Conservation (phyloP, 768 basidiomycete genomes). For the Boletus fagicola region DNA sequence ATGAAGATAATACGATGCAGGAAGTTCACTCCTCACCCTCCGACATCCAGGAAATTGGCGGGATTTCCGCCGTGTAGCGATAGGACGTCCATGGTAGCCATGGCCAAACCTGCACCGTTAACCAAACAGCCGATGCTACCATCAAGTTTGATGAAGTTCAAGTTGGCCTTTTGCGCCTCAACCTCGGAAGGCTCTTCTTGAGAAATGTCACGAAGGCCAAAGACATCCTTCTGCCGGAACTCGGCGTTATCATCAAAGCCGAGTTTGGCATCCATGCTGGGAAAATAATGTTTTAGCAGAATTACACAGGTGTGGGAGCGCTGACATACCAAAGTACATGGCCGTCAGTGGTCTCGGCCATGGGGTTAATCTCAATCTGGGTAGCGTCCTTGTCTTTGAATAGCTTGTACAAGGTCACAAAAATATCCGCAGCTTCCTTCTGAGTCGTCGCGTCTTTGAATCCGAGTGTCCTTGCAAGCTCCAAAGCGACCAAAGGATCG, state of each 20-base stretch:
- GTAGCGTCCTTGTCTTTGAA: constrained; percentile 99
- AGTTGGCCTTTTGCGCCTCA: constrained; percentile 91
- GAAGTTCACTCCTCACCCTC: constrained; percentile 57
- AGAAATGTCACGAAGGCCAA: constrained; percentile 82
- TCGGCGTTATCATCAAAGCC: constrained; percentile 99
- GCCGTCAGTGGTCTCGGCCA: constrained; percentile 90
- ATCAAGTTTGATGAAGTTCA: constrained; percentile 99
- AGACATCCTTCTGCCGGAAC: constrained; percentile 92
- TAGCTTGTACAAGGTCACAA: constrained; percentile 90
- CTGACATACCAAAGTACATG: constrained; percentile 84
- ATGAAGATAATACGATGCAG: constrained; percentile 1
- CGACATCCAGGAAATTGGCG: constrained; percentile 98
- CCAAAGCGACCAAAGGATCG: constrained; percentile 64
- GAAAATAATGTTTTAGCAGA: constrained; percentile 1
- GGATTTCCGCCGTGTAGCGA: constrained; percentile 94
- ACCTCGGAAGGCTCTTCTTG: constrained; percentile 99
- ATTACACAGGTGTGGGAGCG: neutral
- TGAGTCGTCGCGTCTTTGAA: constrained; percentile 72
- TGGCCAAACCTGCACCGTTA: constrained; percentile 97
- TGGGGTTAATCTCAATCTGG: constrained; percentile 98
- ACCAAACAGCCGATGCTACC: constrained; percentile 96
- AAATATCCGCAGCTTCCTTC: constrained; percentile 87
- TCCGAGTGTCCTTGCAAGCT: constrained; percentile 86
- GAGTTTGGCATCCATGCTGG: constrained; percentile 99
- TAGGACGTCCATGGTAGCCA: constrained; percentile 99